Base-by-base conservation (phyloP, 225 moss, liverwort and hornwort species). In the Asterella californica region DNA sequence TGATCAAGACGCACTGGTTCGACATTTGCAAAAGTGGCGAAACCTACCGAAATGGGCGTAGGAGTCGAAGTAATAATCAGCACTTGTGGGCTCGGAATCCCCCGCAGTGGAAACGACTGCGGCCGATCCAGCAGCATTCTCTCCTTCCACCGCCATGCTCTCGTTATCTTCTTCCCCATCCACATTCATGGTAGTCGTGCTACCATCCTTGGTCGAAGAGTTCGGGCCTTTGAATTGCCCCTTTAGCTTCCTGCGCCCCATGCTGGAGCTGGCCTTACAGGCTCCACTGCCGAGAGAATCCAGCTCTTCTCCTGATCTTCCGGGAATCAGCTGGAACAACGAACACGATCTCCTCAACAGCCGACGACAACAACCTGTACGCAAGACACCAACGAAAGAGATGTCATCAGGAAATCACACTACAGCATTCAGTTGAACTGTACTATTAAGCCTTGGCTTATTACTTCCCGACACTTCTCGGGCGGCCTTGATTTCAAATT, bases 51-150 rank as follows among this genome's bases (percentile, higher is more conserved):
- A 99, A 80, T 99, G 97, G 15, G 97, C 91, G 29, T 99, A 99
- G 0, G 97, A 99, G 77, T 99, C 95, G 77, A 99, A 99, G 79
- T 99, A 99, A 66, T 99, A 99, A 83, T 99, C 95, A 6, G 97
- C 92, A 85, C 97, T 99, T 15, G 97, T 99, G 29, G 91, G 94
- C 68, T 88, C 96, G 54, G 78, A 70, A 30, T 79, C 84, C 49
- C 33, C 37, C 27, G 73, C n/a, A 45, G 80, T 37, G 10, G 82
- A 70, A 17, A 76, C 72, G n/a, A 77, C 45, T 37, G 74, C 37
- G 12, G 67, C 67, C 2, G 74, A 50, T 71, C 57, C 81, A 14
- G 72, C 79, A 15, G 57, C 72, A 67, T 6, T 60, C 4, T 67
- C 80, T 24, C 49, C 82, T 55, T 88, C 87, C 64, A 82, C 84